Evolutionary conservation across 306 rosid genomes (phyloP), one percentile per base, ranked within the genome.

Genomic region (Chamaecrista fasciculata): DNA sequence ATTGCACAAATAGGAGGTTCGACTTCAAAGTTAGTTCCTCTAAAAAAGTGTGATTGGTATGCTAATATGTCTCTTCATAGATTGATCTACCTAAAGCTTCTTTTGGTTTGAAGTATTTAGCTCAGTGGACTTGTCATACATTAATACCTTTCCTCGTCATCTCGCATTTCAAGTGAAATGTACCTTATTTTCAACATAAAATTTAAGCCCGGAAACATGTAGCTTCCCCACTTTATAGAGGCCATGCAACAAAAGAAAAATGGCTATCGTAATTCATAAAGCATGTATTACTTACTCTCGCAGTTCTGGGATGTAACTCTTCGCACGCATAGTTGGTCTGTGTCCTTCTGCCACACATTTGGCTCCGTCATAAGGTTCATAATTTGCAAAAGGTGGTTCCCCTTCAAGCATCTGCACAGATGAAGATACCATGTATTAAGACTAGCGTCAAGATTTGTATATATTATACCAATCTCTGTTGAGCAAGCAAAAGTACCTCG

Each of bases 381-480:
- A 77, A 80, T 63, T 82, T 50, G 98, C 76, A 62, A 89, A 87
- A 44, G 98, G 98, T 52, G 96, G 93, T 58, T 86, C 91, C 29
- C 98, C 98, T 86, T 92, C 98, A 62, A 92, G 91, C 98, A 92
- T 92, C 98, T 92, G 88, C 72, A 74, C 78, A 76, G 72, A 79
- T 76, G 62, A 67, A 62, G 65, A 70, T 63, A 14, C 25, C 34
- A 24, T 34, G 43, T 59, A 58, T 77, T 66, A 78, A 52, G 75
- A 74, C 61, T 28, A 19, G 64, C 56, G 62, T 21, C 40, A 69
- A 69, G 64, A 48, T 20, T 9, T 56, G 33, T 24, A 25, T 37
- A 49, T 5, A 31, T 71, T 62, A 58, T 67, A 59, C 55, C 71
- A 3, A 37, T 70, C 24, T 29, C n/a, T 18, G 52, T 47, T 64